Base-by-base conservation (phyloP, 352 stramenopile species). In the Nothophytophthora sp. region DNA sequence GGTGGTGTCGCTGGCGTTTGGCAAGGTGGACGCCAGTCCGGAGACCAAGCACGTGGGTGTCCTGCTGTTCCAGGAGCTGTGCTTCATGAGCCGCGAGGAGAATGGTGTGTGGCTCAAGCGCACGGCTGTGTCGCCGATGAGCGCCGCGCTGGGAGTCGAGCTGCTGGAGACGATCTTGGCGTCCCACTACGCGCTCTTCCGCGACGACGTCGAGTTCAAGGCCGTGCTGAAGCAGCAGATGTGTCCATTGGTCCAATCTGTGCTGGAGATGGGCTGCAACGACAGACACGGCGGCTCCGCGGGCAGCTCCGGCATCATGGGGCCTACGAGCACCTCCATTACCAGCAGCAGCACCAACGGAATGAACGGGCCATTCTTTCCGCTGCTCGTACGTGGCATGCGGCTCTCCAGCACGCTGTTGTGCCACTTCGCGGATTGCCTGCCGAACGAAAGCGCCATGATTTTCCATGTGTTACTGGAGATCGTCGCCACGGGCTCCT, bases 1-100 rank as follows among this genome's bases (percentile, higher is more conserved):
- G 56, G 50, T 96, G 18, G 79, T 96, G 37, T 95, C 87, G 16
- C 75, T 94, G 19, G 81, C 86, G 23, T 96, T 95, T 34, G 81
- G 82, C 9, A 89, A 90, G 50, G 82, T 95, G 19, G 65, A 88
- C 52, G 63, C 70, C 15, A 92, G 73, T 29, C 47, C 58, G 0
- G 73, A 81, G 35, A 81, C 85, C 32, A 95, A 93, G 46, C 84
- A 79, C 23, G 82, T 92, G 2, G 82, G 85, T 5, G 81, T 95
- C 24, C 52, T 95, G 40, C 73, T 95, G 27, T 94, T 95, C 54
- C 83, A 95, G 53, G 86, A 95, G 50, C 59, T 95, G 23, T 95
- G 83, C 50, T 88, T 90, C 37, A 80, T 94, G 67, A 91, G 83
- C 57, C 81, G 81, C 33, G 83, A 94, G 41, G 81, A 94, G 57